phyloP scores from a whole-genome alignment of 2,329 filamentous ascomycete species.

The Microdochium bolleyi region DNA sequence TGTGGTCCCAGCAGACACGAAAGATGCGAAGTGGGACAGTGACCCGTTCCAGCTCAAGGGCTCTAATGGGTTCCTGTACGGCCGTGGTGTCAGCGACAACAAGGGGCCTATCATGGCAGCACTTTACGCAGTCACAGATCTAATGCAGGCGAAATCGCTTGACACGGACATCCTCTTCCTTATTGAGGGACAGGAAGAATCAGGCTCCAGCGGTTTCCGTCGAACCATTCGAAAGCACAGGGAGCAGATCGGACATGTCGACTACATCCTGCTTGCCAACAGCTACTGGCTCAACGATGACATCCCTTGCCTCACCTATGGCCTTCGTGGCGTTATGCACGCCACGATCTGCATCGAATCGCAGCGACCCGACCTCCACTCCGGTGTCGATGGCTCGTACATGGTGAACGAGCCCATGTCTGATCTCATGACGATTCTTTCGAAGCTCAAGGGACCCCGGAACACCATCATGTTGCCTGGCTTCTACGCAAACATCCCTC shows the following conservation, averaged over 20 bases:
- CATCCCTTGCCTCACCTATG: conserved; percentile 91
- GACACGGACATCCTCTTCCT: conserved; percentile 87
- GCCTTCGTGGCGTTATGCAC: conserved; percentile 86
- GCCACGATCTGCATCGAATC: conserved; percentile 86
- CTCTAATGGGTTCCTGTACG: conserved; percentile 87
- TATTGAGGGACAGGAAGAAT: conserved; percentile 95
- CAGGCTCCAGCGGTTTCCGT: conserved; percentile 83
- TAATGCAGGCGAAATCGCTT: conserved; percentile 75
- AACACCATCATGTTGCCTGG: conserved; percentile 79
- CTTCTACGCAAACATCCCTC: conserved; percentile 80
- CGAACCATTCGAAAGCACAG: conserved; percentile 76
- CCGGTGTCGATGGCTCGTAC: conserved; percentile 90
- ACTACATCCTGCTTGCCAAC: conserved; percentile 93
- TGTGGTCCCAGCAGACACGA: conserved; percentile 82
- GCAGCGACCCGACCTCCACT: conserved; percentile 81
- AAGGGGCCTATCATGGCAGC: conserved; percentile 94
- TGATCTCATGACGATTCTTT: conserved; percentile 76
- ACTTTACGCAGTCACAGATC: conserved; percentile 84
- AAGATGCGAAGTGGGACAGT: conserved; percentile 72
- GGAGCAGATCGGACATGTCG: conserved; percentile 76
- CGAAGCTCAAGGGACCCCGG: conserved; percentile 71
- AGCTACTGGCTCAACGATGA: conserved; percentile 98
- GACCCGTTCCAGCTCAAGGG: conserved; percentile 89
- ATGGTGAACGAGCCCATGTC: conserved; percentile 87
- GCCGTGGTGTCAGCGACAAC: conserved; percentile 94